Evolutionary conservation across 176 grass and related monocot species (phyloP).

Genomic region (Panicum miliaceum): DNA sequence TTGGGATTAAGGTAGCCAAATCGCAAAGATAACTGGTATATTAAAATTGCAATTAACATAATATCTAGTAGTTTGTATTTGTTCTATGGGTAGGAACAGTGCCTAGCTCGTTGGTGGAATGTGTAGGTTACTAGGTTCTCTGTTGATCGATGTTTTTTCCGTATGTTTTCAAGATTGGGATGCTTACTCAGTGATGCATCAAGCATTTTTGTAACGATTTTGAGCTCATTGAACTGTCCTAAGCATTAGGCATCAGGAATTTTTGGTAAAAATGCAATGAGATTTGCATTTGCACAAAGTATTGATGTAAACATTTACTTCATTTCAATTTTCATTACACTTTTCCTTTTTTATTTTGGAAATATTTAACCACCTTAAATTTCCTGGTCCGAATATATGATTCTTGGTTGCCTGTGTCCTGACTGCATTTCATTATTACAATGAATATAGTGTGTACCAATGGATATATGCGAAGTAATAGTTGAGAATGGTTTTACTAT

Average conservation of each 20-base stretch:
- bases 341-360: neutral
- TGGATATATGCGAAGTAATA: neutral
- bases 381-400: neutral
- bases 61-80: neutral
- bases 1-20: neutral
- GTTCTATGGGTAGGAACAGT: neutral
- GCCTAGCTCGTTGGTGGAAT: too few relatives aligned
- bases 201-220: neutral
- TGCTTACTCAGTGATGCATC: neutral
- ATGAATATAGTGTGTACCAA: neutral
- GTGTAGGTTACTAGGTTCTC: too few relatives aligned
- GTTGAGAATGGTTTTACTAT: neutral
- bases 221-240: conserved; percentile 8
- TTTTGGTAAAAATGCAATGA: neutral
- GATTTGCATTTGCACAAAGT: neutral
- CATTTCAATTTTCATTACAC: neutral
- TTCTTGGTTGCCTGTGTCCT: too few relatives aligned
- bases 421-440: neutral
- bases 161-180: neutral
- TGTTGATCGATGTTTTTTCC: too few relatives aligned
- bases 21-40: neutral
- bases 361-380: neutral
- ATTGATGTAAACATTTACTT: neutral
- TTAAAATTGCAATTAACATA: neutral
- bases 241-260: neutral